Base-by-base conservation (phyloP, 179 eudicot genomes). In the Monotropa hypopitys region DNA sequence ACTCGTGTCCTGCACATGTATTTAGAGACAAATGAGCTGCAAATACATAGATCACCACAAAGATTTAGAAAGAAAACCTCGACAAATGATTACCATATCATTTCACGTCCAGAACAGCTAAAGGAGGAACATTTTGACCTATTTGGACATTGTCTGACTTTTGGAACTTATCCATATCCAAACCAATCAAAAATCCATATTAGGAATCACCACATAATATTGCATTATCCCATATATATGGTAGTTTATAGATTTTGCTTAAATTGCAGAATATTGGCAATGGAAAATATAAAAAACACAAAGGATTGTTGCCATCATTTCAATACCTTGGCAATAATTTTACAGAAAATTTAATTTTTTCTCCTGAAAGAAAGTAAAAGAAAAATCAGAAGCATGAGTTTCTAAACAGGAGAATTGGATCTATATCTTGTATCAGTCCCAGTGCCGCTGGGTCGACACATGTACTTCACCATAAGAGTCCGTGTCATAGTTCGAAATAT, bases 1-100 rank as follows among this genome's bases (percentile, higher is more conserved):
- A 95, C 90, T 65, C 94, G 89, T 12, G 98, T 90, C 80, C 99
- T 91, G 94, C 78, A 77, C 16, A 33, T 35, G 35, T 7, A 23
- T 40, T 49, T 38, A 8, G 1, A n/a, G 5, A 57, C 13, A 59
- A 59, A 35, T 75, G 23, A 75, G 77, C 35, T 59, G 47, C 69
- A 75, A 53, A 20, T 32, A 9, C 62, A 72, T 21, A 21, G n/a
- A 16, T 42, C 32, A 43, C 51, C 73, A 69, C 51, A 42, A 42
- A 69, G 73, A 69, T 69, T 69, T 43, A n/a, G 23, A 42, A 43
- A 69, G 73, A 69, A 16, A 69, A 69, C 30, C 32, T 21, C 73
- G 9, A 42, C 51, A 69, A 69, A 40, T 42, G 20, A 21, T 35
- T 66, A 3, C 46, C 47, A 69, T 68, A 40, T 8, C 12, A 66